A percentile compares a stretch with the other conserved stretches of the same genome.
phyloP scores from a whole-genome alignment of 441 rosid species.

The Populus tomentosa region DNA sequence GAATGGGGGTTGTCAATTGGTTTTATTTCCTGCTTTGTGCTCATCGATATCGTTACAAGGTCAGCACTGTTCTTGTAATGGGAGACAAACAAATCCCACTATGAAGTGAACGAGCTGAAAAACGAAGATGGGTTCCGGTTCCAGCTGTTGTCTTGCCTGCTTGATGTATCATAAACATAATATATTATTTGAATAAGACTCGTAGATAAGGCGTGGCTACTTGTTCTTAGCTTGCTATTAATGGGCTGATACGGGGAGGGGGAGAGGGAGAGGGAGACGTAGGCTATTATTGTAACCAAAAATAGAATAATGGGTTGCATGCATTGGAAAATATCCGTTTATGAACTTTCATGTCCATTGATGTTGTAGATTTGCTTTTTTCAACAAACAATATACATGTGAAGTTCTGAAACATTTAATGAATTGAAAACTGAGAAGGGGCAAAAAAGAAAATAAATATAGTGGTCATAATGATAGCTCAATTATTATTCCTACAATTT shows the following conservation, averaged over 20 bases:
- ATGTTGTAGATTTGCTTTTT: background rate
- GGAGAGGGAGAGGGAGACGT: too few relatives aligned
- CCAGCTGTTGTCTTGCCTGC: background rate
- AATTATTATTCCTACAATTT: too few relatives aligned
- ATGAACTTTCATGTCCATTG: background rate
- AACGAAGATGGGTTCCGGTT: background rate
- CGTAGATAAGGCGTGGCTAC: too few relatives aligned
- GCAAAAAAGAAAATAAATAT: too few relatives aligned
- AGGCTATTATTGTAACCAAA: too few relatives aligned
- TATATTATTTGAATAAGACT: background rate
- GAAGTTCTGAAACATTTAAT: background rate
- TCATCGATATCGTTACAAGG: conserved; percentile 39
- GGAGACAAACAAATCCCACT: conserved; percentile 14
- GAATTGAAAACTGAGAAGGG: background rate
- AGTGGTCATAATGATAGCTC: background rate
- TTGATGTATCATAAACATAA: background rate
- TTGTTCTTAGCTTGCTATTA: too few relatives aligned
- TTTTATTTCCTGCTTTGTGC: conserved; percentile 51
- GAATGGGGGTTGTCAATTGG: conserved; percentile 44
- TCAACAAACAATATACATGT: background rate
- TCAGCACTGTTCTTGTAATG: background rate
- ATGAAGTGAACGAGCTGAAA: conserved; percentile 36
- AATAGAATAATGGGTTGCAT: too few relatives aligned
- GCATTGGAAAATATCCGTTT: too few relatives aligned
- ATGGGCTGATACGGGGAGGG: too few relatives aligned